Evolutionary conservation across 2,329 filamentous ascomycete genomes (phyloP), one percentile per base, ranked within the genome.

Genomic region (Coniochaeta sp.): DNA sequence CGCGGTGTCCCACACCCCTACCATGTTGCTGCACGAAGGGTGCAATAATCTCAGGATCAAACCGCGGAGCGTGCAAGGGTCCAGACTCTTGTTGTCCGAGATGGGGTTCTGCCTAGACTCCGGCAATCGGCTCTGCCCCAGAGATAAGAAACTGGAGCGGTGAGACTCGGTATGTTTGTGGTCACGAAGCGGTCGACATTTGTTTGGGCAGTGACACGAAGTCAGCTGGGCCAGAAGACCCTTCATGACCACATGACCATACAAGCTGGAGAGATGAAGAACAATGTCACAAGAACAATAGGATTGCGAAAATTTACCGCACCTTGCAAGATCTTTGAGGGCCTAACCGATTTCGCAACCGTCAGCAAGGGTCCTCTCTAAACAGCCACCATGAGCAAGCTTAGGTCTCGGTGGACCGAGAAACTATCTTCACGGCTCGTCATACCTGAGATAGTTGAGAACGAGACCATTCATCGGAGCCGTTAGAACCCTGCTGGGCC

Each of bases 251-350:
- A 17, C 6, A 17, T 22, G 22, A 17, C 6, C 6, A 6, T 14
- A 26, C n/a, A 52, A 28, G 47, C 57, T 47, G 38, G 47, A 58
- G 43, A 24, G 11, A 40, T 3, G 38, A 40, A 6, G 11, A 12
- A 36, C 38, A n/a, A 63, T 44, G 58, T 31, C 28, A 55, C 28
- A 28, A 40, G 58, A 57, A 40, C 57, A 63, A 59, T 52, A 24
- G 16, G 4, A 44, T 22, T 60, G 57, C 63, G 63, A 62, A 50
- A 64, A 58, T 6, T 52, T 63, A 59, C 60, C 67, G 64, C 68
- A 72, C 70, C 69, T 69, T 55, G 70, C 67, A 60, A 72, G 70
- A 62, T 72, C 70, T 66, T 60, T 66, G 26, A 71, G 66, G 63
- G 69, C 67, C 70, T 72, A 67, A 71, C 62, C 65, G 34, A 22